phyloP scores from a whole-genome alignment of 1,284 basidiomycete genomes.

The Marasmius sp. region DNA sequence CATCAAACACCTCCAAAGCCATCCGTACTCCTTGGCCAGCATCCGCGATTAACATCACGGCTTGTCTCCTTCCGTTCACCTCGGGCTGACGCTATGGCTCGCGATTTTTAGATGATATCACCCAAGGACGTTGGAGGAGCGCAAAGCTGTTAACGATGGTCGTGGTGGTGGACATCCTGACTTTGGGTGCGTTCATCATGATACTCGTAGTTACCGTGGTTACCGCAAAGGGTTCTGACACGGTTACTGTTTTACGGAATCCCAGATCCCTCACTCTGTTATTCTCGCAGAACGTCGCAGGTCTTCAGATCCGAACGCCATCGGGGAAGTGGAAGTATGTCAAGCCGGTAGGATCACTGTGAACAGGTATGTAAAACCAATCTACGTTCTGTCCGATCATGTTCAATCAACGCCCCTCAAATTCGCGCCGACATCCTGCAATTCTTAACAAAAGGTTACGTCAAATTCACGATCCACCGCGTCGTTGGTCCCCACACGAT shows the following conservation, averaged over 20 bases:
- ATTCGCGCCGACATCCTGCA: slow-evolving; percentile 9
- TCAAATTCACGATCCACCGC: slow-evolving; percentile 45
- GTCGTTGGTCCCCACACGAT: slow-evolving; percentile 47
- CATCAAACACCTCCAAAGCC: no score
- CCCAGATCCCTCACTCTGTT: slow-evolving; percentile 23
- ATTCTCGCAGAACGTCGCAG: slow-evolving; percentile 25
- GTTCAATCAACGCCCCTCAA: neutral
- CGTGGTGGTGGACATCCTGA: slow-evolving; percentile 21
- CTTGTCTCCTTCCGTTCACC: no score
- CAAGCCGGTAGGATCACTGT: slow-evolving; percentile 25
- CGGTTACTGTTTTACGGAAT: no score
- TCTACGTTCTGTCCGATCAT: neutral
- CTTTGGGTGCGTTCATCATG: slow-evolving; percentile 7
- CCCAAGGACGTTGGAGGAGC: slow-evolving; percentile 19
- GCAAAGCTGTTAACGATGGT: slow-evolving; percentile 18
- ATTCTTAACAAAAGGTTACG: slow-evolving; percentile 8
- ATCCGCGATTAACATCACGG: no score
- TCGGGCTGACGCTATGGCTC: no score
- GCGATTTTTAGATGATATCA: no score
- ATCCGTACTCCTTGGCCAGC: no score
- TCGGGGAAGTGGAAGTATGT: slow-evolving; percentile 27
- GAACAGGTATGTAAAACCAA: slow-evolving; percentile 9
- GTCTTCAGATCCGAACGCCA: slow-evolving; percentile 26
- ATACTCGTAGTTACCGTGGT: neutral
- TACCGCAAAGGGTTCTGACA: neutral